phyloP scores from a whole-genome alignment of 2,329 filamentous ascomycete species.

The Harringtonia lauricola region DNA sequence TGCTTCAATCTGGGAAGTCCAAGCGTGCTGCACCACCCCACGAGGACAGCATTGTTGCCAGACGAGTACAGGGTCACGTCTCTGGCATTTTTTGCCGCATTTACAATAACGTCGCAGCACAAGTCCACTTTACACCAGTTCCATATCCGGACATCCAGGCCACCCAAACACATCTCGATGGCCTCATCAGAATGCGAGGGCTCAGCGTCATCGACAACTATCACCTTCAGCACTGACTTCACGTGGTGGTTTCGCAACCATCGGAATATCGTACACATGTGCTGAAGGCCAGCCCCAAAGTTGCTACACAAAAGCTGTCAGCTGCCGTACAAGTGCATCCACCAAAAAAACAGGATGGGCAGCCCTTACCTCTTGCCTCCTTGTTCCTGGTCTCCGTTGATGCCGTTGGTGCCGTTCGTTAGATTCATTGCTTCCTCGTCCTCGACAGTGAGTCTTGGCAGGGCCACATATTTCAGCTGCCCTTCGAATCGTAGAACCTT shows the following conservation, averaged over 20 bases:
- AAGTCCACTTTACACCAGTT: conserved; percentile 8
- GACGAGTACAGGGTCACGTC: conserved; percentile 8
- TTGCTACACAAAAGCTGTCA: neutral
- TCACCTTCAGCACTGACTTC: conserved; percentile 5
- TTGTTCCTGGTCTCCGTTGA: neutral
- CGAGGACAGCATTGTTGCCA: conserved; percentile 5
- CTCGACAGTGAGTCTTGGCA: conserved; percentile 2
- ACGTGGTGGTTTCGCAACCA: conserved; percentile 5
- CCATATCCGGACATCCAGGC: conserved; percentile 4
- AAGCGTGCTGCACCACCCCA: conserved; percentile 4
- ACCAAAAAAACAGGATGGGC: neutral
- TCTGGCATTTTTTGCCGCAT: neutral
- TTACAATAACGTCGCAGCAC: conserved; percentile 4
- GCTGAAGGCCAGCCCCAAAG: neutral
- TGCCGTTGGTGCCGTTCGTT: too few relatives aligned
- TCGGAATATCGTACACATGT: conserved; percentile 6
- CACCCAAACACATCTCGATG: conserved; percentile 3
- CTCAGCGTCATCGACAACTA: conserved; percentile 3
- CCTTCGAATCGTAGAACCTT: conserved; percentile 5
- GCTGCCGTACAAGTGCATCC: neutral
- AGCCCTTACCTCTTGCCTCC: neutral
- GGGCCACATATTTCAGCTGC: conserved; percentile 4
- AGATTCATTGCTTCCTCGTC: neutral
- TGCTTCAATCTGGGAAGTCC: conserved; percentile 1
- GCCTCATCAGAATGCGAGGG: conserved; percentile 5